phyloP scores from a whole-genome alignment of 768 basidiomycete species.

The Baorangia bicolor region DNA sequence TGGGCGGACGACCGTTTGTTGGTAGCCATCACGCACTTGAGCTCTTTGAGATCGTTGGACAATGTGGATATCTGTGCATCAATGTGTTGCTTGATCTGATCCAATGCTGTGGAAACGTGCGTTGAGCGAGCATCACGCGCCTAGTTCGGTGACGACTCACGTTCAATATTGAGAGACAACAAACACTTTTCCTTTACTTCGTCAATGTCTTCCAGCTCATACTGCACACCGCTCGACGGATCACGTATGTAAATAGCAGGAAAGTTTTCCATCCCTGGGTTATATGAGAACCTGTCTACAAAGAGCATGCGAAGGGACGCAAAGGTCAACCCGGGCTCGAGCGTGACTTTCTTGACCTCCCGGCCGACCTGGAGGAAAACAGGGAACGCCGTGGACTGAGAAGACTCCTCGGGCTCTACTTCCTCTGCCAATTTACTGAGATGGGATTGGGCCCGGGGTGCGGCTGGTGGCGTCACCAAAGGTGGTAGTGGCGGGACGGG shows the following conservation, averaged over 20 bases:
- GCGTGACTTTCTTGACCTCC: constrained; percentile 81
- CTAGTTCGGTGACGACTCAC: constrained; percentile 51
- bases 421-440: constrained; percentile 22
- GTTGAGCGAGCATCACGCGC: constrained; percentile 10
- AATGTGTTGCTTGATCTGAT: constrained; percentile 98
- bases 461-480: constrained; percentile 34
- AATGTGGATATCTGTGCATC: constrained; percentile 85
- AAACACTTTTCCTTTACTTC: constrained; percentile 89
- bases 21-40: constrained; percentile 62
- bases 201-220: constrained; percentile 92
- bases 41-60: constrained; percentile 87
- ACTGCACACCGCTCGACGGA: constrained; percentile 88
- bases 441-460: not conserved
- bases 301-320: constrained; percentile 81
- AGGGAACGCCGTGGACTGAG: constrained; percentile 40
- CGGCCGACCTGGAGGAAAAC: constrained; percentile 89
- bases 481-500: constrained; percentile 52
- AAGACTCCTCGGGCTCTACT: constrained; percentile 19
- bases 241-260: constrained; percentile 96
- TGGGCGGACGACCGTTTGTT: constrained; percentile 53
- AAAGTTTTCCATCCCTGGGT: constrained; percentile 89
- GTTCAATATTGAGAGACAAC: constrained; percentile 93
- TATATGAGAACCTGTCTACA: constrained; percentile 93
- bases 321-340: constrained; percentile 72
- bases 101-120: constrained; percentile 61